A percentile compares a stretch with the other conserved stretches of the same genome.
These are phyloP conservation scores for Chrysosporium keratinophilum DNA, from an alignment of 2,329 filamentous ascomycete genomes.

Conservation along the genomic window DNA sequence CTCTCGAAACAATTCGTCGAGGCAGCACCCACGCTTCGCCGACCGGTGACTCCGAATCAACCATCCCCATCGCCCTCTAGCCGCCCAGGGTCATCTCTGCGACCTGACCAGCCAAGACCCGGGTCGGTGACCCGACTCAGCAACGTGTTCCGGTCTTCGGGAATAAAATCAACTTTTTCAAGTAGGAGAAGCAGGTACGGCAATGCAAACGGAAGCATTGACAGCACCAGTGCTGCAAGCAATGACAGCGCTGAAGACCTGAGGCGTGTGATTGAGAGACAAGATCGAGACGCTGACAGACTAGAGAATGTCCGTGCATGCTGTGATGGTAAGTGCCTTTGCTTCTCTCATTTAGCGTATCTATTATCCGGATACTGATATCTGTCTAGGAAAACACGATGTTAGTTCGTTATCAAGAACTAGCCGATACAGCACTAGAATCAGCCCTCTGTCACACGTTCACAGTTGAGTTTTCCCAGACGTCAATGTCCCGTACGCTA, in stretches of 20 bases:
- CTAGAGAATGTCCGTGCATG: constrained; percentile 94
- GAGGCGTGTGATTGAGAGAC: constrained; percentile 61
- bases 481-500: neutral
- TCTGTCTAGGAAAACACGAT: constrained; percentile 58
- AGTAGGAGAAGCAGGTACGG: constrained; percentile 37
- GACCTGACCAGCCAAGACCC: constrained; percentile 29
- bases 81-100: constrained; percentile 27
- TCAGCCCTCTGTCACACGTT: constrained; percentile 29
- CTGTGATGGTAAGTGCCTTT: constrained; percentile 72
- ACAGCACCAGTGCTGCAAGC: constrained; percentile 31
- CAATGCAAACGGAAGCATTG: constrained; percentile 27
- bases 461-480: constrained; percentile 22
- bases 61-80: constrained; percentile 29
- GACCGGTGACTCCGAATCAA: constrained; percentile 29
- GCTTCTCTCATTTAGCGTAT: neutral
- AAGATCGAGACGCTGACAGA: constrained; percentile 57
- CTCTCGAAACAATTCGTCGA: constrained; percentile 46
- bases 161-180: constrained; percentile 42
- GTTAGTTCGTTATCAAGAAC: constrained; percentile 41
- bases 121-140: constrained; percentile 40
- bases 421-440: constrained; percentile 33
- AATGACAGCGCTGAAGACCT: constrained; percentile 77
- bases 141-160: constrained; percentile 38
- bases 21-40: constrained; percentile 31
- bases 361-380: constrained; percentile 17